A percentile compares a stretch with the other conserved stretches of the same genome.
These are phyloP conservation scores for Sanghuangporus baumii DNA, from an alignment of 1,284 basidiomycete species.

Conservation along the genomic window DNA sequence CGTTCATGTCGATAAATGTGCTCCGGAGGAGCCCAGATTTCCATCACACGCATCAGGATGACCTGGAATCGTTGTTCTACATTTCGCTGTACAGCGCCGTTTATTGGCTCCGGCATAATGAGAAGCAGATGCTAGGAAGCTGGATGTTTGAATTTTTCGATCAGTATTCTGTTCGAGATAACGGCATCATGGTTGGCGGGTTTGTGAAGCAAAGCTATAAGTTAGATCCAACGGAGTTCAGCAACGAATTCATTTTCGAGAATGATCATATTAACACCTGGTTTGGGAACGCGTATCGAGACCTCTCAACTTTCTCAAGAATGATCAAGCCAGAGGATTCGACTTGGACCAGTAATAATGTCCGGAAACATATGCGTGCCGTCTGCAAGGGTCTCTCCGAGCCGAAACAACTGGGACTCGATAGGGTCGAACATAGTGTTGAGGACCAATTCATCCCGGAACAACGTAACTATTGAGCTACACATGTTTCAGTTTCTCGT, in stretches of 20 bases:
- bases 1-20: background rate
- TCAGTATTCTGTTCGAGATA: background rate
- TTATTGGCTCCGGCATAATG: background rate
- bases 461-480: no score
- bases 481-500: no score
- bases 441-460: no score
- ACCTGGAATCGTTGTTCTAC: conserved; percentile 31
- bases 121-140: background rate
- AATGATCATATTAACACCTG: background rate
- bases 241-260: background rate
- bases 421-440: no score
- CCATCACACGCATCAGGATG: conserved; percentile 27
- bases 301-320: background rate
- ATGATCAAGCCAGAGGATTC: no score
- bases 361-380: no score
- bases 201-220: background rate
- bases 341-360: no score
- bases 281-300: background rate
- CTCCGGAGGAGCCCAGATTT: conserved; percentile 16
- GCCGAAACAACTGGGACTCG: no score
- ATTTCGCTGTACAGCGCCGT: conserved; percentile 21
- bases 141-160: background rate
- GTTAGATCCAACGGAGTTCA: background rate
- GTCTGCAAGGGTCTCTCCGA: no score
- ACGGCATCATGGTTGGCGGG: background rate